phyloP scores from a whole-genome alignment of 2,329 filamentous ascomycete genomes.

The Penicillium rolfsii region DNA sequence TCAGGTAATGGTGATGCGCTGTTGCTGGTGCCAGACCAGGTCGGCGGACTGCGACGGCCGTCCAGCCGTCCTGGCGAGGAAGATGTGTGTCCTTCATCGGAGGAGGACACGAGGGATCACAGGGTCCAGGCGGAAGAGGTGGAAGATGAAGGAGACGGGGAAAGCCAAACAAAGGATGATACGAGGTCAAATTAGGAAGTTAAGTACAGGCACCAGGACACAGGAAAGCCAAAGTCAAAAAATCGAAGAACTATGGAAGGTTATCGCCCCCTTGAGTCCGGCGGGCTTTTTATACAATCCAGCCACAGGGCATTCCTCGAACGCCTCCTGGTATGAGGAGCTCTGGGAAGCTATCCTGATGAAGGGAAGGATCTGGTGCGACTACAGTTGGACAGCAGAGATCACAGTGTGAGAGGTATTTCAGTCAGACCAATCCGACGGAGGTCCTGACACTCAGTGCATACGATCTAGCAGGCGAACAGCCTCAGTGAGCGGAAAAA shows the following conservation, averaged over 20 bases:
- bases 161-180: slow-evolving; percentile 1
- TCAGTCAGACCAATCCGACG: slow-evolving; percentile 2
- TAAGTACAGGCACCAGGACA: background rate
- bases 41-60: slow-evolving; percentile 14
- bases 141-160: background rate
- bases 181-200: background rate
- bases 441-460: background rate
- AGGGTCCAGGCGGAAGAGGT: background rate
- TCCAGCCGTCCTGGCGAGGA: slow-evolving; percentile 12
- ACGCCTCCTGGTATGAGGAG: background rate
- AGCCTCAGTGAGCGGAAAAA: background rate
- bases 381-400: background rate
- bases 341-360: background rate
- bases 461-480: background rate
- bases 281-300: background rate
- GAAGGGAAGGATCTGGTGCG: background rate
- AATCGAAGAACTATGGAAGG: background rate
- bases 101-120: background rate
- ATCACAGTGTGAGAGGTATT: slow-evolving; percentile 4
- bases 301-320: background rate
- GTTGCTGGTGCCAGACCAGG: background rate
- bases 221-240: background rate
- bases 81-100: slow-evolving; percentile 18
- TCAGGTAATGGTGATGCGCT: slow-evolving; percentile 21
- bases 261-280: background rate